A percentile compares a stretch with the other conserved stretches of the same genome.
Conservation (phyloP, 192 early-diverging fungal genomes). For the Backusella tarrabulga region DNA sequence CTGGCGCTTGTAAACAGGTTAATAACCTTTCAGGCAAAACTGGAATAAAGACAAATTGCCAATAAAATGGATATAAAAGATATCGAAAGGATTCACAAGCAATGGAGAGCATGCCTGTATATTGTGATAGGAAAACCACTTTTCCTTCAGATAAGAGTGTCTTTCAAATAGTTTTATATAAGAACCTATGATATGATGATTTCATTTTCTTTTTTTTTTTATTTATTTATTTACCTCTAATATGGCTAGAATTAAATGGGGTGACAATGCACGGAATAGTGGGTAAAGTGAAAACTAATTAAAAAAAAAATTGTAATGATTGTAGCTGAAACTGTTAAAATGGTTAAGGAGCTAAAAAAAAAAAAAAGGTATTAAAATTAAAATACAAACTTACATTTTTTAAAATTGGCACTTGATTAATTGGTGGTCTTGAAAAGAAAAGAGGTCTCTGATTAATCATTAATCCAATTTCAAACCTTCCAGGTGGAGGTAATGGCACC, state of each 20-base stretch:
- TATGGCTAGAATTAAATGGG: slow-evolving; percentile 60
- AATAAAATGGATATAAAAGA: slow-evolving; percentile 71
- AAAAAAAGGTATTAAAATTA: not conserved
- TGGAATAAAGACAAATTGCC: slow-evolving; percentile 78
- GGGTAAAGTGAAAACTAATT: slow-evolving; percentile 75
- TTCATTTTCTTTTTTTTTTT: not conserved
- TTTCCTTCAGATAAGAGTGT: slow-evolving; percentile 63
- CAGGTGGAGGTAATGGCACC: slow-evolving; percentile 73
- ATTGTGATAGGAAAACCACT: slow-evolving; percentile 66
- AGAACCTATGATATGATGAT: not conserved
- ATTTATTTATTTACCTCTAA: slow-evolving; percentile 54
- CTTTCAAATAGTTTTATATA: slow-evolving; percentile 17
- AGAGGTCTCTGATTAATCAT: slow-evolving; percentile 57
- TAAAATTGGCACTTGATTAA: slow-evolving; percentile 70
- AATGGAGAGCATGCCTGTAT: slow-evolving; percentile 66
- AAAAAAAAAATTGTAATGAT: not conserved
- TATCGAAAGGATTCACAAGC: slow-evolving; percentile 61
- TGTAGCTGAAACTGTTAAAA: not conserved
- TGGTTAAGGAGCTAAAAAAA: not conserved
- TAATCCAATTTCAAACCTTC: slow-evolving; percentile 70
- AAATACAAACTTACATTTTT: slow-evolving; percentile 61
- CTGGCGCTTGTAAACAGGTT: slow-evolving; percentile 60
- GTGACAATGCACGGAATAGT: slow-evolving; percentile 64
- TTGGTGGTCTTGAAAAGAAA: slow-evolving; percentile 66
- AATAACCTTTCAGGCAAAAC: slow-evolving; percentile 63